Evolutionary conservation across 1,284 basidiomycete genomes (phyloP).

Genomic region (Sporisorium scitamineum): DNA sequence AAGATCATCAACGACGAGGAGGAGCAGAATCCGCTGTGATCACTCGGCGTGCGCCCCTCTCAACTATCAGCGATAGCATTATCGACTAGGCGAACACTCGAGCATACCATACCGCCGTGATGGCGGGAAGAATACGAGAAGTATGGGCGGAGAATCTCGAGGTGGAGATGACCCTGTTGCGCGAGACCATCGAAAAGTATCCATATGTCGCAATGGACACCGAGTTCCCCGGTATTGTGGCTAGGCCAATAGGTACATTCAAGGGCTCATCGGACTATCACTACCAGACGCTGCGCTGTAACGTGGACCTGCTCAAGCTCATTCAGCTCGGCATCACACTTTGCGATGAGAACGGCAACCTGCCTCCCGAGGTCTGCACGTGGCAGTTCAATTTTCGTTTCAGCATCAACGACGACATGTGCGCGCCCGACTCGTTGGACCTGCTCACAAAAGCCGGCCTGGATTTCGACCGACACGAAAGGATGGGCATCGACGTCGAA

Average conservation of each 20-base stretch:
- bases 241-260: slow-evolving; percentile 94
- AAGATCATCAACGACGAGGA: background rate
- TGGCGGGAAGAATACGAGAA: slow-evolving; percentile 72
- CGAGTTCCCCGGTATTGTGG: slow-evolving; percentile 98
- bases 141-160: slow-evolving; percentile 97
- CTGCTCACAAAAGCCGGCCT: slow-evolving; percentile 93
- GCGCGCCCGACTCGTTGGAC: slow-evolving; percentile 95
- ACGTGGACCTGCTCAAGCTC: slow-evolving; percentile 97
- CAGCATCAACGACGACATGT: slow-evolving; percentile 94
- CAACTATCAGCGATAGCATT: background rate
- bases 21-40: background rate
- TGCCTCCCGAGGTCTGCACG: slow-evolving; percentile 82
- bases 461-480: slow-evolving; percentile 92
- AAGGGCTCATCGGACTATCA: slow-evolving; percentile 98
- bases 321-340: slow-evolving; percentile 97
- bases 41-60: background rate
- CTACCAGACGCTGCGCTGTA: slow-evolving; percentile 95
- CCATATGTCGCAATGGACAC: slow-evolving; percentile 99
- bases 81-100: background rate
- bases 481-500: slow-evolving; percentile 90
- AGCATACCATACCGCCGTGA: slow-evolving; percentile 23
- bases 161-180: slow-evolving; percentile 86
- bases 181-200: slow-evolving; percentile 87
- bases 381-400: slow-evolving; percentile 99
- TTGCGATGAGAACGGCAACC: slow-evolving; percentile 90